Evolutionary conservation across 1,139 yeast genomes (phyloP), one percentile per base, ranked within the genome.

Genomic region (Hyphopichia burtonii): DNA sequence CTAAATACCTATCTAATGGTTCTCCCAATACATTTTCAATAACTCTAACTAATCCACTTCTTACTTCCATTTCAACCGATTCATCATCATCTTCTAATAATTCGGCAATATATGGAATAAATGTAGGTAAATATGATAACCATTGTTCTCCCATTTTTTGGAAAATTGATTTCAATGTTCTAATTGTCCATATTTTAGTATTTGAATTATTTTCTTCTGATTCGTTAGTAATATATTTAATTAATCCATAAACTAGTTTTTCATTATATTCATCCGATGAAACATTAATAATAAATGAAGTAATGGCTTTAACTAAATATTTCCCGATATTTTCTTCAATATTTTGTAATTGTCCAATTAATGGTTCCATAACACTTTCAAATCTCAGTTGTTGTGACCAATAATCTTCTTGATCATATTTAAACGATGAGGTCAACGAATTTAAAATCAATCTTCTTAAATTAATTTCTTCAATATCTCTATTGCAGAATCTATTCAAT

Each of bases 81-180:
- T 94, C 99, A 50, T 91, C 95, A 47, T 93, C 98, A 61, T 91
- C 98, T 61, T 93, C 99, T 49, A 93, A 74, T 47, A 94, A 71
- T 65, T 93, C 99, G 5, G 98, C 97, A 62, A 93, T 88, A 49
- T 89, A 78, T 34, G 99, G 99, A 48, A 94, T 96, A 55, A 93
- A 76, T 56, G 93, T 96, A 20, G 99, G 99, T 58, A 93, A 76
- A 71, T 87, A 77, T 31, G 85, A 71, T 49, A 93, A 78, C 99
- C 99, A 93, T 61, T 84, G 90, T 57, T 93, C 98, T 41, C 98
- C 98, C 59, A 90, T 83, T 71, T 87, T 87, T 52, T 87, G 87
- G 76, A 90, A 93, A 34, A 93, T 80, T 20, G 82, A 74, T 65
- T 88, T 88, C 64, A 91, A 77, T 2, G 88, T 74, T 59, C 85